A percentile compares a stretch with the other conserved stretches of the same genome.
phyloP scores from a whole-genome alignment of 1,139 yeast genomes.

The Magnusiomyces magnusii region DNA sequence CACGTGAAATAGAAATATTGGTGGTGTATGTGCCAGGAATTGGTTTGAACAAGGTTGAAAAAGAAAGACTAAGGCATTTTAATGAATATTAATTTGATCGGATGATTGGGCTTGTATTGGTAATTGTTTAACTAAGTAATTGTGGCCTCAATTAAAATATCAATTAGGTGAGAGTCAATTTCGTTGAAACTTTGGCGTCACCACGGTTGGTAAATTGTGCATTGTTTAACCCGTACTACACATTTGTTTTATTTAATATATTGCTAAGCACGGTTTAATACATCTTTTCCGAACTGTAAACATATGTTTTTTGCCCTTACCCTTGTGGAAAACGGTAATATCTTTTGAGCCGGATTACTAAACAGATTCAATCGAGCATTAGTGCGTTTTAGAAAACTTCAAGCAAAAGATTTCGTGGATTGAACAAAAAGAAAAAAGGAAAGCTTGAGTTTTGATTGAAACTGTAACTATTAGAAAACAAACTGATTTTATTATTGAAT shows the following conservation, averaged over 20 bases:
- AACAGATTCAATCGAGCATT: background rate
- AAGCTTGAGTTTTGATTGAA: too few relatives aligned
- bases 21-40: too few relatives aligned
- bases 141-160: too few relatives aligned
- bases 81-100: too few relatives aligned
- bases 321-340: background rate
- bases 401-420: background rate
- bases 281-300: background rate
- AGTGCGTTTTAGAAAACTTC: background rate
- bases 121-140: too few relatives aligned
- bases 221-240: background rate
- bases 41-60: too few relatives aligned
- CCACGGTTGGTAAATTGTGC: background rate
- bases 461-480: background rate
- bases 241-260: background rate
- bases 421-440: background rate
- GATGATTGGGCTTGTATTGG: too few relatives aligned
- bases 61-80: too few relatives aligned
- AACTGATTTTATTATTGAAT: too few relatives aligned
- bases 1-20: too few relatives aligned
- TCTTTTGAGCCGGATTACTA: background rate
- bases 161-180: too few relatives aligned
- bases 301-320: background rate
- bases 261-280: background rate
- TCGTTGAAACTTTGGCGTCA: background rate